These are phyloP conservation scores for Mycena sp. DNA, from an alignment of 1,284 basidiomycete species.

Conservation along the genomic window DNA sequence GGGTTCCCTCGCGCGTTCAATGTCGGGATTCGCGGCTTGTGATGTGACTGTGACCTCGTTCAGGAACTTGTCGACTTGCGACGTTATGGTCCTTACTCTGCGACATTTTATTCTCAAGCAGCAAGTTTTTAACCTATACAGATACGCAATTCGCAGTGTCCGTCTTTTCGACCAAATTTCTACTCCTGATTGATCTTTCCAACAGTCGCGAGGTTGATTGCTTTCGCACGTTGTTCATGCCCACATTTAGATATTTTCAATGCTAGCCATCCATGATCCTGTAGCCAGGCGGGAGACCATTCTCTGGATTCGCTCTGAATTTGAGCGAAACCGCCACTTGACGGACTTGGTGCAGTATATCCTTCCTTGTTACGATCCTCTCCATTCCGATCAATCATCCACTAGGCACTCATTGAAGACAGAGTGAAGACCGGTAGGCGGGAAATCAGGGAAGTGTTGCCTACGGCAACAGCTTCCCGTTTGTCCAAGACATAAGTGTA, in stretches of 20 bases:
- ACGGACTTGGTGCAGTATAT: conserved; percentile 59
- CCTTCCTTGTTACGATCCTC: neutral
- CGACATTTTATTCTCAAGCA: conserved; percentile 80
- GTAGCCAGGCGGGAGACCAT: conserved; percentile 70
- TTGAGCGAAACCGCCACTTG: conserved; percentile 69
- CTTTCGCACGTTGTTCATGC: neutral
- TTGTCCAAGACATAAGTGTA: too few relatives aligned
- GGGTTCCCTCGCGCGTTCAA: conserved; percentile 6
- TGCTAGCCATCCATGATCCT: conserved; percentile 70
- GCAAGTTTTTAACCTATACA: conserved; percentile 68
- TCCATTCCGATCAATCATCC: too few relatives aligned
- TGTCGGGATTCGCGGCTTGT: neutral
- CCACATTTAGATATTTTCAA: conserved; percentile 22
- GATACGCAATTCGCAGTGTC: conserved; percentile 62
- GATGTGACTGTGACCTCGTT: neutral
- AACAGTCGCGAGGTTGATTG: conserved; percentile 64
- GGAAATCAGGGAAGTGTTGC: conserved; percentile 63
- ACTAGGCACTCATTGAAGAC: conserved; percentile 59
- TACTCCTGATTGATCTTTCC: conserved; percentile 29
- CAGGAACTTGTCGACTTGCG: neutral
- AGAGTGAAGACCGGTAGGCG: conserved; percentile 58
- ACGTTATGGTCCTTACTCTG: conserved; percentile 53
- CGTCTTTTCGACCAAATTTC: neutral
- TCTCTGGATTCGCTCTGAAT: conserved; percentile 75
- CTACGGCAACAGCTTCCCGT: conserved; percentile 20